Evolutionary conservation across 129 eudicot genomes (phyloP).

Genomic region (Apium graveolens): DNA sequence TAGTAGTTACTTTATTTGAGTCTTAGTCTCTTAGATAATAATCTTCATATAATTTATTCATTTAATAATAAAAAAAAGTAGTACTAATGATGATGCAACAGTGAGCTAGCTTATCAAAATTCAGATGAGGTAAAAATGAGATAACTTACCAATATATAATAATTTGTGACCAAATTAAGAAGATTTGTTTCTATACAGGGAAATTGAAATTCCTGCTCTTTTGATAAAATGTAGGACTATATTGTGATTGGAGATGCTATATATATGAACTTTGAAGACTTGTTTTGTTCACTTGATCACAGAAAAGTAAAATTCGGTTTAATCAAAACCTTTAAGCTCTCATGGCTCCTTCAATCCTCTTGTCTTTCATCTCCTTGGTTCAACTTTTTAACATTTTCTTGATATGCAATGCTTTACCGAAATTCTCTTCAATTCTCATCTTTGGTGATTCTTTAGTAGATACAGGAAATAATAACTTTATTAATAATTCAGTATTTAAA

Average conservation of each 20-base stretch:
- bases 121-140: not conserved
- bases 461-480: constrained; percentile 15
- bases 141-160: not conserved
- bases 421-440: constrained; percentile 7
- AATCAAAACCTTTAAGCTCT: not conserved
- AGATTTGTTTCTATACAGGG: not conserved
- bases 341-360: not conserved
- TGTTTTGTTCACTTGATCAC: not conserved
- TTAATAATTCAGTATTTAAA: not conserved
- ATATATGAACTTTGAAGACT: not conserved
- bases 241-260: not conserved
- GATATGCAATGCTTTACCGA: not conserved
- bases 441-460: constrained; percentile 17
- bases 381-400: not conserved
- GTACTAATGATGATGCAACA: too few species aligned
- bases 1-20: too few species aligned
- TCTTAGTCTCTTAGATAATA: too few species aligned
- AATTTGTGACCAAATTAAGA: not conserved
- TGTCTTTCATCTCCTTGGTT: not conserved
- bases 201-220: not conserved
- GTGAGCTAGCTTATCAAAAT: too few species aligned
- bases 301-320: not conserved
- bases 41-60: too few species aligned
- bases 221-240: too few species aligned
- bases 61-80: too few species aligned